A percentile compares a stretch with the other conserved stretches of the same genome.
Conservation (phyloP, 2,329 filamentous ascomycete genomes). For the Didymella pomorum region DNA sequence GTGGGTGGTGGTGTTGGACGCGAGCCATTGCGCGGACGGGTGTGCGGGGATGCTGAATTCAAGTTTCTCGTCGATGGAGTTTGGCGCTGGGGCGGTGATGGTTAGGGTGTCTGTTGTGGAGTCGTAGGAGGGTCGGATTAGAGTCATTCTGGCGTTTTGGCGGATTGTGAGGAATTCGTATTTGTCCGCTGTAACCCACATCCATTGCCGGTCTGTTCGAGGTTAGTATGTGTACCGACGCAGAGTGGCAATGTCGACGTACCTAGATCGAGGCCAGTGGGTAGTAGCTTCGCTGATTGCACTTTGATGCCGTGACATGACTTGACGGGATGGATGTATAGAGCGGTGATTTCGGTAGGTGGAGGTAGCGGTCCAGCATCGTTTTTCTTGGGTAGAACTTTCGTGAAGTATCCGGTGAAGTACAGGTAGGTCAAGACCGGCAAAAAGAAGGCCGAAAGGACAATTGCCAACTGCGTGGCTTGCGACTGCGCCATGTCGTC, state of each 20-base stretch:
- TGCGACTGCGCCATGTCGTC: slow-evolving; percentile 37
- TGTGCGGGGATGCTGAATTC: slow-evolving; percentile 63
- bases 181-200: slow-evolving; percentile 65
- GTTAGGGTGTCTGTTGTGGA: slow-evolving; percentile 56
- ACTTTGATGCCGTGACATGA: slow-evolving; percentile 70
- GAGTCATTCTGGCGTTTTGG: slow-evolving; percentile 67
- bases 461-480: slow-evolving; percentile 33
- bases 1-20: slow-evolving; percentile 59
- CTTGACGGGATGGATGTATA: slow-evolving; percentile 71
- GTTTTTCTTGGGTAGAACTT: slow-evolving; percentile 19
- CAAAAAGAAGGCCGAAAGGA: slow-evolving; percentile 40
- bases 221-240: slow-evolving; percentile 11
- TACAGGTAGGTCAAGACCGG: slow-evolving; percentile 45
- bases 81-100: slow-evolving; percentile 56
- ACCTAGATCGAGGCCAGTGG: slow-evolving; percentile 65
- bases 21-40: slow-evolving; percentile 63
- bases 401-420: slow-evolving; percentile 34
- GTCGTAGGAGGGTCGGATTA: slow-evolving; percentile 64
- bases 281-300: slow-evolving; percentile 59
- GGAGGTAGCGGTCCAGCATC: slow-evolving; percentile 42
- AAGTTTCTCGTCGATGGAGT: slow-evolving; percentile 41
- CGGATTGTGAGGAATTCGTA: slow-evolving; percentile 70
- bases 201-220: slow-evolving; percentile 66
- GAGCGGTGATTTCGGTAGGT: slow-evolving; percentile 54
- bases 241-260: not conserved